Conservation (phyloP, 352 stramenopile genomes). For the Phytopythium kandeliae region DNA sequence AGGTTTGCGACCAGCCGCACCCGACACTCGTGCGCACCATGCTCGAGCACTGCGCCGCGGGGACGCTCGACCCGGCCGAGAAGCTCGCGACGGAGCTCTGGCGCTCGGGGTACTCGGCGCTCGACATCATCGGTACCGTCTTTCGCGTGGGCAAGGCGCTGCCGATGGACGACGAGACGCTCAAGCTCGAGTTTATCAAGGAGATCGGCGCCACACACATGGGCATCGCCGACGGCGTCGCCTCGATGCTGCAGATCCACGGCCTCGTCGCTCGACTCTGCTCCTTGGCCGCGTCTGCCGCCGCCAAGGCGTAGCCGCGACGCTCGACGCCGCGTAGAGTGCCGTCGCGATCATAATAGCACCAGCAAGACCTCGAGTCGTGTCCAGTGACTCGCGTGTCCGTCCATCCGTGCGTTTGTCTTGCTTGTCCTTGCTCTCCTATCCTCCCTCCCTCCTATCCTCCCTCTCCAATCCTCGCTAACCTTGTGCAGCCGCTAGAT, state of each 20-base stretch:
- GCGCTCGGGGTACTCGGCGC: conserved; percentile 91
- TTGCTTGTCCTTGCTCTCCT: no score
- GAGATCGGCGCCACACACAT: conserved; percentile 90
- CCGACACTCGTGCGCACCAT: conserved; percentile 79
- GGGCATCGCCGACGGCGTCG: conserved; percentile 91
- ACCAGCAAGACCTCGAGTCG: no score
- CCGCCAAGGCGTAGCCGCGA: conserved; percentile 17
- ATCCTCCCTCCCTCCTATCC: no score
- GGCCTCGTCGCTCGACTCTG: conserved; percentile 87
- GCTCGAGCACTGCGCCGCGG: conserved; percentile 56
- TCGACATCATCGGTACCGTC: conserved; percentile 97
- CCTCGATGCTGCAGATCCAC: conserved; percentile 92
- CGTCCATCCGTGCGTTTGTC: no score
- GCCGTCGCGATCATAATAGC: no score
- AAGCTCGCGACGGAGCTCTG: conserved; percentile 65
- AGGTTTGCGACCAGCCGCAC: conserved; percentile 96
- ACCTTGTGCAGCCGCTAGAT: conserved; percentile 45
- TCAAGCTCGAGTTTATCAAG: conserved; percentile 91
- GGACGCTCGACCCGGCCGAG: conserved; percentile 84
- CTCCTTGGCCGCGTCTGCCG: conserved; percentile 24
- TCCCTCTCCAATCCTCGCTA: no score
- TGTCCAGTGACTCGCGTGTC: no score
- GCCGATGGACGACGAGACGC: conserved; percentile 69
- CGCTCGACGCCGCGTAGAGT: no score
- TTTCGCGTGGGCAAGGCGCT: conserved; percentile 94